phyloP scores from a whole-genome alignment of 2,329 filamentous ascomycete species.

The Erysiphe neolycopersici region DNA sequence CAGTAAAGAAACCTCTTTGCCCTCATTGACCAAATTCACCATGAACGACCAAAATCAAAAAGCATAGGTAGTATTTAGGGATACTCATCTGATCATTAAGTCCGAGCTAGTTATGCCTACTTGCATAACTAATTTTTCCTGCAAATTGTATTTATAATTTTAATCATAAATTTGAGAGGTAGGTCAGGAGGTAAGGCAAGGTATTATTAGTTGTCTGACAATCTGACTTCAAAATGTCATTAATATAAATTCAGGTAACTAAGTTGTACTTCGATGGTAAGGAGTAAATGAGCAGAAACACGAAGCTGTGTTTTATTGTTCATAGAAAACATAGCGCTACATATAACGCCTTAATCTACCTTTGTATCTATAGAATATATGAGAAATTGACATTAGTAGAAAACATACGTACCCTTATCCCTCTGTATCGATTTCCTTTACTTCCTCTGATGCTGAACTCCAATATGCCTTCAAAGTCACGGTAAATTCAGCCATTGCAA shows the following conservation, averaged over 20 bases:
- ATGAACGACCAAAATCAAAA: no score
- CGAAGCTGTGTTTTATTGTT: no score
- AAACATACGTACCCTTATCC: conserved; percentile 2
- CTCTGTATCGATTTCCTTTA: conserved; percentile 27
- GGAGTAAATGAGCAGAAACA: not conserved
- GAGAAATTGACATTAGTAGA: conserved; percentile 5
- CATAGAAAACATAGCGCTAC: no score
- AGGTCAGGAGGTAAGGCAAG: conserved; percentile 26
- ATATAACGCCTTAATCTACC: no score
- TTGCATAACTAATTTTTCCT: no score
- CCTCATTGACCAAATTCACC: no score
- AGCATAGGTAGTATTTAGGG: no score
- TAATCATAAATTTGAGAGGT: conserved; percentile 16
- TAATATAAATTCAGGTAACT: no score
- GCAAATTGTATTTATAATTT: not conserved
- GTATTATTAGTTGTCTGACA: conserved; percentile 11
- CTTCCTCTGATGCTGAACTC: conserved; percentile 28
- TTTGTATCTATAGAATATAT: conserved; percentile 12
- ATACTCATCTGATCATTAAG: no score
- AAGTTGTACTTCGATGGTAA: not conserved
- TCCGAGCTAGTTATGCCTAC: no score
- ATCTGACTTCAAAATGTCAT: conserved; percentile 6
- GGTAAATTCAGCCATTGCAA: conserved; percentile 74
- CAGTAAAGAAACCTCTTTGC: no score
- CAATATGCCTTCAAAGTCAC: conserved; percentile 54